These are phyloP conservation scores for Meyerozyma carpophila DNA, from an alignment of 1,139 yeast species.

Conservation along the genomic window DNA sequence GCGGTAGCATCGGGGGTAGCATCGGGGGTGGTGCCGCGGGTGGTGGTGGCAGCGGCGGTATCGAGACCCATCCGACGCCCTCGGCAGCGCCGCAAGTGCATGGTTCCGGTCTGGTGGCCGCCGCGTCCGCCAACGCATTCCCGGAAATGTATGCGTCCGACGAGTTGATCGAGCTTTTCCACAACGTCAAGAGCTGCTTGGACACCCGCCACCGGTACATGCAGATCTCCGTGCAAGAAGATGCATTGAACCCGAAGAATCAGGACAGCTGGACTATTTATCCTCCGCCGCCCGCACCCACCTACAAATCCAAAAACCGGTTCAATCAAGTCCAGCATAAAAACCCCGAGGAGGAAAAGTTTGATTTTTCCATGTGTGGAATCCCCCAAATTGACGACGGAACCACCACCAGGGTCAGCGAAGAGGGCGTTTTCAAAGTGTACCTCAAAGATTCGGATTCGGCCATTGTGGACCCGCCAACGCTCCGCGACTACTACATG, in stretches of 20 bases:
- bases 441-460: constrained; percentile 32
- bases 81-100: constrained; percentile 10
- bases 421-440: constrained; percentile 67
- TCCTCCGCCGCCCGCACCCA: constrained; percentile 93
- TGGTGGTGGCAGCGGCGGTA: not conserved
- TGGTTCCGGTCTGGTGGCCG: constrained; percentile 3
- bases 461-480: constrained; percentile 60
- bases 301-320: constrained; percentile 66
- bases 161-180: constrained; percentile 65
- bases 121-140: constrained; percentile 41
- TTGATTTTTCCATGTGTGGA: constrained; percentile 52
- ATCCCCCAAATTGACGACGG: constrained; percentile 59
- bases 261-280: constrained; percentile 66
- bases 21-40: too few relatives aligned
- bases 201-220: constrained; percentile 76
- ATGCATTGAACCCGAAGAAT: constrained; percentile 85
- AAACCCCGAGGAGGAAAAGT: constrained; percentile 36
- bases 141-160: constrained; percentile 65
- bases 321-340: constrained; percentile 44
- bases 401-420: constrained; percentile 47
- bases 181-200: constrained; percentile 67
- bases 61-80: constrained; percentile 20
- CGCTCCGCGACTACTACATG: constrained; percentile 73
- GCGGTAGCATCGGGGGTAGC: not conserved
- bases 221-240: constrained; percentile 56